Evolutionary conservation across 1,284 basidiomycete genomes (phyloP).

Genomic region (Pseudozyma thailandica): DNA sequence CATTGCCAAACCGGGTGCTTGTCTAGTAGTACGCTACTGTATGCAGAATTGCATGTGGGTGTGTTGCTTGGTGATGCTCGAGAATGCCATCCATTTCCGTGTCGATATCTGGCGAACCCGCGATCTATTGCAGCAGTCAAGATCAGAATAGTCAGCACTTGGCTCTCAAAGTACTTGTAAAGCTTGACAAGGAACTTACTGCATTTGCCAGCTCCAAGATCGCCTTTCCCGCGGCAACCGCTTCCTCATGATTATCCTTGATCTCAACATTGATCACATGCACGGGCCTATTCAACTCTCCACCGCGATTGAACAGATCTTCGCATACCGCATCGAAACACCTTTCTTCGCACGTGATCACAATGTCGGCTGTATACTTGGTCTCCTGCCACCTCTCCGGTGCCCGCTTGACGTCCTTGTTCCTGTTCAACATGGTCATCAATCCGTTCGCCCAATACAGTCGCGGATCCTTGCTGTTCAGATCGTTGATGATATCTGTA

Average conservation of each 20-base stretch:
- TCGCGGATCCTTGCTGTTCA: slow-evolving; percentile 84
- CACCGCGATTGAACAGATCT: slow-evolving; percentile 86
- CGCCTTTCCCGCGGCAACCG: slow-evolving; percentile 91
- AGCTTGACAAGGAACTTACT: slow-evolving; percentile 75
- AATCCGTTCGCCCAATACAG: slow-evolving; percentile 93
- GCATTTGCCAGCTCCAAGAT: slow-evolving; percentile 91
- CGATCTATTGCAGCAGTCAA: slow-evolving; percentile 75
- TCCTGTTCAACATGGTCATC: slow-evolving; percentile 96
- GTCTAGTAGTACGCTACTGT: slow-evolving; percentile 71
- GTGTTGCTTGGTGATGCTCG: slow-evolving; percentile 82
- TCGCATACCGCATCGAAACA: slow-evolving; percentile 99
- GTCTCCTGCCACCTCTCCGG: slow-evolving; percentile 98
- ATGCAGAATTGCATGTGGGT: slow-evolving; percentile 91
- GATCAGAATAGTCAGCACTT: neutral
- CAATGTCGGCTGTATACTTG: slow-evolving; percentile 86
- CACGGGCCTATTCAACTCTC: slow-evolving; percentile 91
- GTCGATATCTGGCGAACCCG: slow-evolving; percentile 85
- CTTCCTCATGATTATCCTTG: slow-evolving; percentile 99
- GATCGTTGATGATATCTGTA: slow-evolving; percentile 91
- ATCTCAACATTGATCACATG: slow-evolving; percentile 99
- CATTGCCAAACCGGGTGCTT: neutral
- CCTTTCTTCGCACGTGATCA: slow-evolving; percentile 98
- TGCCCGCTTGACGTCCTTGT: slow-evolving; percentile 88
- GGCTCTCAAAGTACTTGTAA: too few species aligned
- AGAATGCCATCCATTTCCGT: slow-evolving; percentile 89